These are phyloP conservation scores for Dioscorea alata DNA, from an alignment of 106 monocot species.

Conservation along the genomic window DNA sequence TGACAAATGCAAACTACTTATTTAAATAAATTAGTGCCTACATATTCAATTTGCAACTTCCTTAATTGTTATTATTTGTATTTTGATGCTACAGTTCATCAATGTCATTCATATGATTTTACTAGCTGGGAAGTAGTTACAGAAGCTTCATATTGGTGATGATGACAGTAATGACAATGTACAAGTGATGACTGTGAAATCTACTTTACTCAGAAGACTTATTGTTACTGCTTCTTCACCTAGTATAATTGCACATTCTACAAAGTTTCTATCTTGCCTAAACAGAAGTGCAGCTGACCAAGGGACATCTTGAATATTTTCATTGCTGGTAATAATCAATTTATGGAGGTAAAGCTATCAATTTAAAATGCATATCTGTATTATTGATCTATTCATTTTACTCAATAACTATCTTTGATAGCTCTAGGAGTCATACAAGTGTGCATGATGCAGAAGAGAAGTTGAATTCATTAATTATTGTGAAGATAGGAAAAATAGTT, in stretches of 20 bases:
- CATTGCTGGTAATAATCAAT: constrained; percentile 45
- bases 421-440: constrained; percentile 31
- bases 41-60: too few species aligned
- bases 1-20: too few species aligned
- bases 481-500: too few species aligned
- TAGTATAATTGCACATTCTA: constrained; percentile 54
- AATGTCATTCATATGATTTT: constrained; percentile 65
- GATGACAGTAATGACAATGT: constrained; percentile 1
- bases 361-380: too few species aligned
- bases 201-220: constrained; percentile 75
- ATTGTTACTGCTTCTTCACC: constrained; percentile 81
- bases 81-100: constrained; percentile 48
- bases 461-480: constrained; percentile 67
- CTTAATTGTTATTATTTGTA: too few species aligned
- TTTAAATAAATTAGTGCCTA: too few species aligned
- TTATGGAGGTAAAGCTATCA: constrained; percentile 61
- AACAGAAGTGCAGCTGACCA: constrained; percentile 80
- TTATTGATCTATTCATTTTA: not conserved
- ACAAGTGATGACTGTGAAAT: constrained; percentile 24
- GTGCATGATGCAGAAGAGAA: constrained; percentile 57
- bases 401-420: constrained; percentile 3
- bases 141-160: constrained; percentile 54
- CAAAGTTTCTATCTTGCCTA: constrained; percentile 65
- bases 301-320: constrained; percentile 75
- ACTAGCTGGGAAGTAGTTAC: constrained; percentile 67